Evolutionary conservation across 2,329 filamentous ascomycete species (phyloP), one percentile per base, ranked within the genome.

Genomic region (Penicillium hesseltinei): DNA sequence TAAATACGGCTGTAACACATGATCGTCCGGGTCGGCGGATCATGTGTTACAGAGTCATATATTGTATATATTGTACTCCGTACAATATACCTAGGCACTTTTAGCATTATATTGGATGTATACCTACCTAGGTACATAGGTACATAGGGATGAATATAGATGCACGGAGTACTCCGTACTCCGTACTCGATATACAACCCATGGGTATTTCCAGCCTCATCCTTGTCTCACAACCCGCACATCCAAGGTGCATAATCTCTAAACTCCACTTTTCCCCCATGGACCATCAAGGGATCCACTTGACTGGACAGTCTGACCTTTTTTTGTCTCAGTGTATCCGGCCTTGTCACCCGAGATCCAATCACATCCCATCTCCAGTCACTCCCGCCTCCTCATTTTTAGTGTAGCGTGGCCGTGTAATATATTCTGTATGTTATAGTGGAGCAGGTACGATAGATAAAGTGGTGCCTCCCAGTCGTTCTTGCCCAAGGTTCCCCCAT

Each of bases 351-450:
- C 27, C 33, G 45, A 21, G 11, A 13, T 38, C 53, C 53, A 56
- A 56, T 56, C 53, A 55, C 17, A 2, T 10, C 7, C 4, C 2
- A 17, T 19, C 17, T n/a, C 13, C 23, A 23, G 42, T 35, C 40
- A 56, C 38, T 40, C 54, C 54, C 54, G 49, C 49, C 49, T 57
- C 54, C 54, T 40, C 38, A 31, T 56, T 56, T 53, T 56, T 50
- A 50, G 39, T 23, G 39, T 51, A 38, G 38, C 17, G 44, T 50
- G 29, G 45, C 45, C 49, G 52, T 50, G 45, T 51, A 47, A 42
- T 42, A 23, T 42, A 42, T 38, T 15, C 17, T 19, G 19, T 31
- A 17, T n/a, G 25, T 6, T 27, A 19, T 23, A 23, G 27, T 42
- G 19, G 25, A 40, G 38, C 23, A 27, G 15, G 36, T 11, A n/a